Evolutionary conservation across 345 rosid species (phyloP).

Genomic region (Aquilaria sinensis): DNA sequence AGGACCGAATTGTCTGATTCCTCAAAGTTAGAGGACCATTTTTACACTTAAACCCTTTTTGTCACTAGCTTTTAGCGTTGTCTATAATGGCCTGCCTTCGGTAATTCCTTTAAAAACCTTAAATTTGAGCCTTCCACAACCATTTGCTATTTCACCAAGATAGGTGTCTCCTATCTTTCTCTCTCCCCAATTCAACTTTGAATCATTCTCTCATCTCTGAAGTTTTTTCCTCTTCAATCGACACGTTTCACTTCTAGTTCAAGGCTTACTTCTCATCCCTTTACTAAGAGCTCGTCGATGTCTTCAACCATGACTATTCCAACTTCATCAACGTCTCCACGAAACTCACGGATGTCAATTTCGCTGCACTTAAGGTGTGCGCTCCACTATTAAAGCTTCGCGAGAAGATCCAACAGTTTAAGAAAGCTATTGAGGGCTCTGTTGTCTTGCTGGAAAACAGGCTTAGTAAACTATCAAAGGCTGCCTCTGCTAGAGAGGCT

Average conservation of each 20-base stretch:
- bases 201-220: conserved; percentile 89
- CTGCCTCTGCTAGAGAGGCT: conserved; percentile 80
- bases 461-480: conserved; percentile 87
- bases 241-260: conserved; percentile 91
- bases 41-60: too few species aligned
- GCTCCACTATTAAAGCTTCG: conserved; percentile 85
- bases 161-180: conserved; percentile 59
- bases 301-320: conserved; percentile 95
- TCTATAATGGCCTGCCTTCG: too few species aligned
- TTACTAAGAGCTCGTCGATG: conserved; percentile 87
- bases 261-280: conserved; percentile 78
- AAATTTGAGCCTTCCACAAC: too few species aligned
- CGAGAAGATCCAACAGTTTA: conserved; percentile 78
- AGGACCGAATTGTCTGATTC: too few species aligned
- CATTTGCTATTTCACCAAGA: too few species aligned
- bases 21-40: too few species aligned
- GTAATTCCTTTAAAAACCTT: too few species aligned
- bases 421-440: conserved; percentile 59
- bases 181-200: conserved; percentile 74
- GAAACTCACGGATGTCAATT: conserved; percentile 89
- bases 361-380: conserved; percentile 91
- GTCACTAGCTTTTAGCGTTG: too few species aligned
- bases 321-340: conserved; percentile 94
- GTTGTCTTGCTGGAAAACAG: conserved; percentile 68
- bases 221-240: conserved; percentile 77